Base-by-base conservation (phyloP, 2,329 filamentous ascomycete species). In the Colletotrichum plurivorum region DNA sequence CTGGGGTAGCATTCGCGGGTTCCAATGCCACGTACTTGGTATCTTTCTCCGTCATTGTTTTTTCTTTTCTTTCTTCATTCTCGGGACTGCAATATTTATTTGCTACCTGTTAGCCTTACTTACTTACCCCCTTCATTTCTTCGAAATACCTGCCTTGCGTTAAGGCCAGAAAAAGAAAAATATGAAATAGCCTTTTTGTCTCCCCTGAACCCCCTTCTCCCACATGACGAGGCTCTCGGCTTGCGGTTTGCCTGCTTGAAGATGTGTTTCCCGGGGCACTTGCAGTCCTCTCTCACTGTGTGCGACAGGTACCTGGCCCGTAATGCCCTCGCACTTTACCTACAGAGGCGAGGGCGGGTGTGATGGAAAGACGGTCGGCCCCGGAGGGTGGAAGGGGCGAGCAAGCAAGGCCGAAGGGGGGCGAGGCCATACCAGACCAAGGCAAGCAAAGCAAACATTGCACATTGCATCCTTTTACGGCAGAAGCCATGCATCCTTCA, bases 11-110 rank as follows among this genome's bases (percentile, higher is more conserved):
- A 66, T 39, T 36, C 27, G 61, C 66, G 31, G 41, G 55, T 27
- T 60, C 49, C 55, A 41, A 54, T 55, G 66, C 54, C 27, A 65
- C 31, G 55, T 66, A 56, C 31, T 60, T 67, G 54, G 65, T 36
- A 22, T 60, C 43, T 46, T 66, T 49, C 43, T 25, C 22, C 22
- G 22, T 25, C 22, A 25, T 25, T 18, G 9, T 49, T 41, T n/a
- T 53, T 27, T 8, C 45, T 45, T 43, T 39, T 36, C 15, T 31
- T 13, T 55, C 5, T 46, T 46, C 18, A 16, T 10, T 49, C 39
- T 12, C 8, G 52, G 52, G 27, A 57, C 16, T 36, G 60, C 25
- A 48, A 27, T 55, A 45, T 31, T 55, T 12, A 55, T 15, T 53
- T 39, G 59, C 56, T 54, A 39, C 27, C 20, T 41, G 31, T 36